These are phyloP conservation scores for Globisporangium sylvaticum DNA, from an alignment of 352 stramenopile species.

Conservation along the genomic window DNA sequence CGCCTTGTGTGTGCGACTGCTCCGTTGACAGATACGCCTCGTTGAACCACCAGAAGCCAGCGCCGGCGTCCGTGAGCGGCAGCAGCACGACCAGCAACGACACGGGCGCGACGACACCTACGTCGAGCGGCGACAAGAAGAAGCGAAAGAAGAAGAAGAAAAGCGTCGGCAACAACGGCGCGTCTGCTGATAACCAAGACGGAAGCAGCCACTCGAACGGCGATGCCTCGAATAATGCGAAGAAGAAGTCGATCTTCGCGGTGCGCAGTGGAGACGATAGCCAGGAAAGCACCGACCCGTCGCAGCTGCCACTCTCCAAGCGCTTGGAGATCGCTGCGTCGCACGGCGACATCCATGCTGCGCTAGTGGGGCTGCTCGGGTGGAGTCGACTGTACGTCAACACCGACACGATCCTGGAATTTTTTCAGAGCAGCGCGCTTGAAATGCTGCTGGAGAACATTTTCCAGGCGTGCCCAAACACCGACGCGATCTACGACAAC, in stretches of 20 bases:
- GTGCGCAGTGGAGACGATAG: slow-evolving; percentile 6
- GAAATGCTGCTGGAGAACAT: slow-evolving; percentile 59
- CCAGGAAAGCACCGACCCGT: slow-evolving; percentile 19
- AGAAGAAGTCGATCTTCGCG: slow-evolving; percentile 5
- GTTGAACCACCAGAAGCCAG: slow-evolving; percentile 10
- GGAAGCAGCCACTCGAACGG: neutral
- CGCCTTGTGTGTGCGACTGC: neutral
- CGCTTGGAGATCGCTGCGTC: slow-evolving; percentile 67
- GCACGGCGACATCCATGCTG: slow-evolving; percentile 63
- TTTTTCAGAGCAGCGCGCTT: slow-evolving; percentile 71
- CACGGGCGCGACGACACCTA: slow-evolving; percentile 18
- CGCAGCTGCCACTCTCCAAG: slow-evolving; percentile 43
- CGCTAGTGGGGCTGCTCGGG: slow-evolving; percentile 64
- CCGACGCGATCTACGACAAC: slow-evolving; percentile 49
- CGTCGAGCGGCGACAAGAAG: slow-evolving; percentile 20
- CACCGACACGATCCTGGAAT: slow-evolving; percentile 59
- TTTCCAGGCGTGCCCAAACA: slow-evolving; percentile 29
- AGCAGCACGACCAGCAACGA: slow-evolving; percentile 24
- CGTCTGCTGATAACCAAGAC: neutral
- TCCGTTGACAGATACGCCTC: slow-evolving; percentile 6
- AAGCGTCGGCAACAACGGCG: neutral
- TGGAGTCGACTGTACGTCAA: slow-evolving; percentile 66
- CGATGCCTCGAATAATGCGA: neutral
- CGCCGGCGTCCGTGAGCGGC: slow-evolving; percentile 8
- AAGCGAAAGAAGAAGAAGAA: slow-evolving; percentile 37